Base-by-base conservation (phyloP, 2,329 filamentous ascomycete genomes). In the Botrytis elliptica region DNA sequence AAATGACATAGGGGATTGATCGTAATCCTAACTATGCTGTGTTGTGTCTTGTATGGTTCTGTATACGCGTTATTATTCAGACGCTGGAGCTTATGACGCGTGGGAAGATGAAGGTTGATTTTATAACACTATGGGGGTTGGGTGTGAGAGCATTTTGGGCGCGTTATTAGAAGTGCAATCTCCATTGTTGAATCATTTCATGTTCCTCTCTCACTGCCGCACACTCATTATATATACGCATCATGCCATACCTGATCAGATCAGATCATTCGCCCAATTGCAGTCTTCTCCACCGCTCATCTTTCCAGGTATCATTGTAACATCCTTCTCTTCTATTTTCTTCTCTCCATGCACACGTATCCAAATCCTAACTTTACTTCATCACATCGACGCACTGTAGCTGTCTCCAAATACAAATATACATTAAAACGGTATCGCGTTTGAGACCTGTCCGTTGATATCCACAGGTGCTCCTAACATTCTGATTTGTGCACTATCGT, bases 401-500 rank as follows among this genome's bases (percentile, higher is more conserved):
- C 52, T 33, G 82, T 83, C 16, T 44, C 79, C 12, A 78, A 79
- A 33, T 38, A 7, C 16, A 18, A 18, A 22, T 69, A 20, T 42
- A 25, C 49, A 16, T 82, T 76, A 85, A 66, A 84, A 82, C 29
- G 84, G 84, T 82, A 88, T 88, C 5, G 83, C 82, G 77, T 87
- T 83, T 72, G 82, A 85, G 69, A 88, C 82, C 66, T 83, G 79
- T 72, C 84, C 85, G 75, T 86, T 87, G 36, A 85, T 79, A 76
- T 88, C 86, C 3, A 86, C 86, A 0, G 87, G 87, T 66, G 84
- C 82, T 18, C 82, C 86, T 68, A 88, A 82, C 73, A 88, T 83
- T 77, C 87, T 88, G 22, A 33, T 55, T n/a, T 46, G 44, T 16
- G 18, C 12, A 42, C 25, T 10, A 25, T 67, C 7, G n/a, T 72